These are phyloP conservation scores for Yarrowia sp. DNA, from an alignment of 805 yeast species.

Conservation along the genomic window DNA sequence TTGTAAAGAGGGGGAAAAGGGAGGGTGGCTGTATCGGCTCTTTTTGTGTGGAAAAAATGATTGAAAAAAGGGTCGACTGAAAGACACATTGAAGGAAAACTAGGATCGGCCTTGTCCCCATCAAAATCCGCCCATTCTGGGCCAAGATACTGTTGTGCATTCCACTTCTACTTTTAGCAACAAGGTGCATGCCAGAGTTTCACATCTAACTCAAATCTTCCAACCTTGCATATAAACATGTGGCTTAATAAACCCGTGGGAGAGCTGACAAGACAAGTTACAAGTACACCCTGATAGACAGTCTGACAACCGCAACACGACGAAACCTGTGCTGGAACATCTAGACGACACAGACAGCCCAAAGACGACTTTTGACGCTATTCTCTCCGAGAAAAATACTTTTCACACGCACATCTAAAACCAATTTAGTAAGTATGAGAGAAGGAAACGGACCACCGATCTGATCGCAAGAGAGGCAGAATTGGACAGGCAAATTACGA, in stretches of 20 bases:
- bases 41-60: not conserved
- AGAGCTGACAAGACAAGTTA: not conserved
- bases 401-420: too few relatives aligned
- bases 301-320: too few relatives aligned
- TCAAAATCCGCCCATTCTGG: too few relatives aligned
- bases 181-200: conserved; percentile 7
- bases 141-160: not conserved
- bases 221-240: conserved; percentile 10
- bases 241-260: conserved; percentile 2
- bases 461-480: too few relatives aligned
- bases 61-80: not conserved
- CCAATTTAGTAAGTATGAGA: too few relatives aligned
- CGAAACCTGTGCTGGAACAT: too few relatives aligned
- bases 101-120: not conserved
- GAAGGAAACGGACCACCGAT: too few relatives aligned
- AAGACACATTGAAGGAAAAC: not conserved
- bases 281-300: not conserved
- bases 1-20: not conserved
- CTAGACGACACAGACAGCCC: not conserved
- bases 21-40: not conserved
- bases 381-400: too few relatives aligned
- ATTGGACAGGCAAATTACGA: too few relatives aligned
- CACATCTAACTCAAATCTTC: not conserved
- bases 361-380: too few relatives aligned
- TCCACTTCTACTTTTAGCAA: conserved; percentile 19